Base-by-base conservation (phyloP, 139 green algal genomes). In the Chlorella vulgaris region DNA sequence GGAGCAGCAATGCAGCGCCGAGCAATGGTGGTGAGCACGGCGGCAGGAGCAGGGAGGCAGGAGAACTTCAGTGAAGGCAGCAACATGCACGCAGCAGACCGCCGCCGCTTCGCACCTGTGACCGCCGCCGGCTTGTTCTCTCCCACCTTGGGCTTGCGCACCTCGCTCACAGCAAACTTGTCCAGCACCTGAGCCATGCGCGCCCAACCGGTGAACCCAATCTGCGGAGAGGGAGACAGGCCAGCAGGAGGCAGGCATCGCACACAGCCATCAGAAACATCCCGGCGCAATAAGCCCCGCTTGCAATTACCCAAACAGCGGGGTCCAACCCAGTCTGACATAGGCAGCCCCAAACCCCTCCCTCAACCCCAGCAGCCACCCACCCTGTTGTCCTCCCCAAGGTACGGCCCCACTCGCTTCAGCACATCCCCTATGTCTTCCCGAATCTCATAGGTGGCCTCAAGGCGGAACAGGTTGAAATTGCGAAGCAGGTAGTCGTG, bases 401-500 rank as follows among this genome's bases (percentile, higher is more conserved):
- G 86, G 69, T 86, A 90, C 7, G 88, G 88, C 1, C 83, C 74
- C 70, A 98, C 60, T 29, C 95, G 89, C 58, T 84, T 76, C 40
- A 98, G 77, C 51, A 91, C 95, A 73, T 98, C 95, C 15, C 85
- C 85, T 24, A 99, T 81, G 82, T 99, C 96, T 78, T 99, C 96
- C 15, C 96, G 85, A 47, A 99, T 96, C 88, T 99, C 97, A 78
- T 99, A 98, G 22, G 97, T 96, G 6, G 97, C 96, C 76, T 74
- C 76, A 31, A 82, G 76, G 19, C 62, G 65, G 86, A 98, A 98
- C 35, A 99, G 92, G 86, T 98, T 91, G 87, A 99, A 99, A 88
- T 98, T 98, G 82, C 97, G 89, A 71, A 99, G 89, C 70, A 99
- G 90, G 91, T 99, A 99, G 90, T 99, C 97, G 51, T 93, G 76